A percentile compares a stretch with the other conserved stretches of the same genome.
Evolutionary conservation across 2,329 filamentous ascomycete species (phyloP).

Genomic region (Pseudogymnoascus verrucosus): DNA sequence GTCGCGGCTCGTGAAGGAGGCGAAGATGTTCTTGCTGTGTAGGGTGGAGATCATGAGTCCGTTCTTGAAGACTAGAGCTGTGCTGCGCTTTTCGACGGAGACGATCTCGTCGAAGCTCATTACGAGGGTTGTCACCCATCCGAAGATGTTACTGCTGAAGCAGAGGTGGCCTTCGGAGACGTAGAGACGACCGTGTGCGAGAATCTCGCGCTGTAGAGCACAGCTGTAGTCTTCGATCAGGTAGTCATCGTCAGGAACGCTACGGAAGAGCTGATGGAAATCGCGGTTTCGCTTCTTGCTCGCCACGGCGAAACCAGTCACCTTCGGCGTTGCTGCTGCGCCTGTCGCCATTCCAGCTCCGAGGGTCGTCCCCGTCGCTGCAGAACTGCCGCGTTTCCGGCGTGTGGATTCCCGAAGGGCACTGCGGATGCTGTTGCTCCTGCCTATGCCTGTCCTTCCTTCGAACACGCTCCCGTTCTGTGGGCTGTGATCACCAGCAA

Average conservation of each 20-base stretch:
- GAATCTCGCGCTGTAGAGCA: conserved; percentile 87
- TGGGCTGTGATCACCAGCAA: conserved; percentile 54
- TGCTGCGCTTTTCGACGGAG: conserved; percentile 93
- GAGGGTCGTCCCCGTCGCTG: conserved; percentile 45
- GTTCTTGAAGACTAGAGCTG: conserved; percentile 91
- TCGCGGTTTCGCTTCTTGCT: conserved; percentile 94
- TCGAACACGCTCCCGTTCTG: conserved; percentile 58
- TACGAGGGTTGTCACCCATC: conserved; percentile 94
- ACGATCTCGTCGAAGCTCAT: conserved; percentile 98
- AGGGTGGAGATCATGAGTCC: conserved; percentile 94
- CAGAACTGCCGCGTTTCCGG: conserved; percentile 77
- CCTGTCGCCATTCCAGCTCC: conserved; percentile 66
- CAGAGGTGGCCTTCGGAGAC: conserved; percentile 96
- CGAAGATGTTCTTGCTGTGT: conserved; percentile 91
- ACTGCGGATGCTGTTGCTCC: conserved; percentile 62
- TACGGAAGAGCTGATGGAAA: conserved; percentile 89
- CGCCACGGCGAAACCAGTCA: conserved; percentile 92
- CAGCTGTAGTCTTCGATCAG: conserved; percentile 98
- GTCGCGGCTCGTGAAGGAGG: conserved; percentile 88
- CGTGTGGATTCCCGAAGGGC: conserved; percentile 43
- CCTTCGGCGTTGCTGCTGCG: conserved; percentile 65
- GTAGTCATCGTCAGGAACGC: conserved; percentile 95
- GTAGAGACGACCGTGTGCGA: conserved; percentile 87
- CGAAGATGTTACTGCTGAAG: conserved; percentile 97
- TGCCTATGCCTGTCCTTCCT: conserved; percentile 42